These are phyloP conservation scores for Plectosphaerella plurivora DNA, from an alignment of 2,329 filamentous ascomycete genomes.

Conservation along the genomic window DNA sequence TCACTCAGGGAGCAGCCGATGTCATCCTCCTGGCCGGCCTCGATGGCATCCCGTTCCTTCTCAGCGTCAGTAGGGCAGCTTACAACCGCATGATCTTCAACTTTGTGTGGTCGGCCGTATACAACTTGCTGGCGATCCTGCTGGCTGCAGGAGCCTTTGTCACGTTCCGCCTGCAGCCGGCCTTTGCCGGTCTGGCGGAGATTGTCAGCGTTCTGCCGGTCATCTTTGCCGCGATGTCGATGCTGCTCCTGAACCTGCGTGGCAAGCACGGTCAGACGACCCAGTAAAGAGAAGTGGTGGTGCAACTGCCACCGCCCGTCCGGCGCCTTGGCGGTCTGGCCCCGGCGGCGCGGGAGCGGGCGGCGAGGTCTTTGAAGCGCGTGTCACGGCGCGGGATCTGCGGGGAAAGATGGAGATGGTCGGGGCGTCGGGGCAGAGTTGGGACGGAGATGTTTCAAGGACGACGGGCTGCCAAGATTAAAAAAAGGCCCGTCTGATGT, in stretches of 20 bases:
- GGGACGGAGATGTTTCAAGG: too few species aligned
- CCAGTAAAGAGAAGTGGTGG: too few species aligned
- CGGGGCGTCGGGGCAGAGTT: too few species aligned
- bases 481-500: too few species aligned
- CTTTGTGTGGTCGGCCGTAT: slow-evolving; percentile 57
- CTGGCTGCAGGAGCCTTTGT: slow-evolving; percentile 56
- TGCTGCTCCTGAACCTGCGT: slow-evolving; percentile 16
- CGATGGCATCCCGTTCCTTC: slow-evolving; percentile 42
- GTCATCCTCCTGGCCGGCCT: slow-evolving; percentile 52
- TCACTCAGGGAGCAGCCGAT: slow-evolving; percentile 52
- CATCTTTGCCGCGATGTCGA: slow-evolving; percentile 30
- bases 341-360: too few species aligned
- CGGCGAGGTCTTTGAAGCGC: too few species aligned
- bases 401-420: too few species aligned
- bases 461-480: too few species aligned
- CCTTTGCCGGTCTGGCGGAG: slow-evolving; percentile 57
- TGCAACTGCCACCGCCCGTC: too few species aligned
- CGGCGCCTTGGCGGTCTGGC: too few species aligned
- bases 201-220: slow-evolving; percentile 62
- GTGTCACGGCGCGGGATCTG: too few species aligned
- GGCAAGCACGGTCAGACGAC: not conserved
- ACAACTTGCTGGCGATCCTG: slow-evolving; percentile 58
- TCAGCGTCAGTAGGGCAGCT: slow-evolving; percentile 37
- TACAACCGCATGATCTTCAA: slow-evolving; percentile 50
- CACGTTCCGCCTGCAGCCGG: slow-evolving; percentile 42